Conservation (phyloP, 1,284 basidiomycete species). For the Tilletia caries region DNA sequence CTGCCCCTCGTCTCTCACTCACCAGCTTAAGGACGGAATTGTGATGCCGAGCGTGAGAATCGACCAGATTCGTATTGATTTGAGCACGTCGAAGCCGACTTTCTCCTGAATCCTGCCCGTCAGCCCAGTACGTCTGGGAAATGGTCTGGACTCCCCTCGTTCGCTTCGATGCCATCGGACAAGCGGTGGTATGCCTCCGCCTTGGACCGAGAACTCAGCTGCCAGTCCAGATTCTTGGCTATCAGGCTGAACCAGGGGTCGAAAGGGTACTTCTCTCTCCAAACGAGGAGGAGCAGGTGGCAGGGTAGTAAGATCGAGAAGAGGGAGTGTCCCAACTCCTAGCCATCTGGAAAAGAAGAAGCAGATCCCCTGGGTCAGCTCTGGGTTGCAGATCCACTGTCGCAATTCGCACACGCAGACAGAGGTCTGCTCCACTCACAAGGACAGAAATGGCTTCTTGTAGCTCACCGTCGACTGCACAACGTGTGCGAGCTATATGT, state of each 20-base stretch:
- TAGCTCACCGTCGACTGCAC: slow-evolving; percentile 47
- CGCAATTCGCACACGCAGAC: too few relatives aligned
- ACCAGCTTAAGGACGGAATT: too few relatives aligned
- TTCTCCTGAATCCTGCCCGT: neutral
- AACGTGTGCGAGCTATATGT: slow-evolving; percentile 51
- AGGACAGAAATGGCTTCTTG: slow-evolving; percentile 45
- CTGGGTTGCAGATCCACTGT: too few relatives aligned
- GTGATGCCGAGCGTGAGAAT: too few relatives aligned
- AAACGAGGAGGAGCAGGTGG: slow-evolving; percentile 39
- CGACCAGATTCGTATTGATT: slow-evolving; percentile 27
- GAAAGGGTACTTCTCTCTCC: slow-evolving; percentile 26
- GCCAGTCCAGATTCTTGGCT: too few relatives aligned
- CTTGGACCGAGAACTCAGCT: too few relatives aligned
- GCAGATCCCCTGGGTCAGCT: too few relatives aligned
- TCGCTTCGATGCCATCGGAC: too few relatives aligned
- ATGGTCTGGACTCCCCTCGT: neutral
- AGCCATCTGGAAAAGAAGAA: too few relatives aligned
- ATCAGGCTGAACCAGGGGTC: slow-evolving; percentile 34
- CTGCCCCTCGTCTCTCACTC: neutral
- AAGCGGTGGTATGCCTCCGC: too few relatives aligned
- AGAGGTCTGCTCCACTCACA: slow-evolving; percentile 19
- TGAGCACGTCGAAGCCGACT: slow-evolving; percentile 18
- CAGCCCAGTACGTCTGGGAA: neutral
- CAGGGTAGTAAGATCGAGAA: slow-evolving; percentile 46
- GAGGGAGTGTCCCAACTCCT: slow-evolving; percentile 46